A percentile compares a stretch with the other conserved stretches of the same genome.
phyloP scores from a whole-genome alignment of 1,284 basidiomycete species.

The Rhodotorula sp. region DNA sequence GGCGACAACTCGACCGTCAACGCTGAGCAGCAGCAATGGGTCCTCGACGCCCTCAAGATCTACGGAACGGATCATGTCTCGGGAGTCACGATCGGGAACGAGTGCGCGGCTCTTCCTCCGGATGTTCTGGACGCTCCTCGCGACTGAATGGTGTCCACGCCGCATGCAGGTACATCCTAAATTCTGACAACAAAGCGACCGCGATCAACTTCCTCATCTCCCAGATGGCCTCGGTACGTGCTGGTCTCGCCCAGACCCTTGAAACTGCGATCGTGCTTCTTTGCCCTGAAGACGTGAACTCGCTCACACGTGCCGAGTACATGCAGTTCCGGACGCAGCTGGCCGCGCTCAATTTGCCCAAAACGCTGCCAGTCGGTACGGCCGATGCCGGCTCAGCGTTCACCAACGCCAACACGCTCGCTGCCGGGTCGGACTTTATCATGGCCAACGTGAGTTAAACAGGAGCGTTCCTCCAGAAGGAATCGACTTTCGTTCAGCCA shows the following conservation, averaged over 20 bases:
- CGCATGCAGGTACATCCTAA: constrained; percentile 64
- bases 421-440: constrained; percentile 67
- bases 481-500: too few species aligned
- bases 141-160: not conserved
- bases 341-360: constrained; percentile 54
- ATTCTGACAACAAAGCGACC: constrained; percentile 52
- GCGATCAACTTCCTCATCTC: constrained; percentile 6
- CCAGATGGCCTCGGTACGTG: constrained; percentile 11
- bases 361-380: constrained; percentile 71
- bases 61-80: constrained; percentile 75
- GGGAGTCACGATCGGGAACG: constrained; percentile 64
- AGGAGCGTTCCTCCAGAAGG: too few species aligned
- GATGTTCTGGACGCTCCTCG: too few species aligned
- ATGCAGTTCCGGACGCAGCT: constrained; percentile 56
- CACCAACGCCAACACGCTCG: constrained; percentile 60
- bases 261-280: fast-evolving
- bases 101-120: constrained; percentile 32
- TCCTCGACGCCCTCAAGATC: constrained; percentile 66
- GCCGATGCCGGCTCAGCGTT: constrained; percentile 87
- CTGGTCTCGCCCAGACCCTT: too few species aligned
- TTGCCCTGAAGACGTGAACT: not conserved
- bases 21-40: constrained; percentile 64
- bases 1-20: constrained; percentile 67
- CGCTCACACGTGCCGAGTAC: not conserved
- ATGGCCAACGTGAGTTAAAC: constrained; percentile 74